These are phyloP conservation scores for Orbilia quercus DNA, from an alignment of 2,329 filamentous ascomycete genomes.

Conservation along the genomic window DNA sequence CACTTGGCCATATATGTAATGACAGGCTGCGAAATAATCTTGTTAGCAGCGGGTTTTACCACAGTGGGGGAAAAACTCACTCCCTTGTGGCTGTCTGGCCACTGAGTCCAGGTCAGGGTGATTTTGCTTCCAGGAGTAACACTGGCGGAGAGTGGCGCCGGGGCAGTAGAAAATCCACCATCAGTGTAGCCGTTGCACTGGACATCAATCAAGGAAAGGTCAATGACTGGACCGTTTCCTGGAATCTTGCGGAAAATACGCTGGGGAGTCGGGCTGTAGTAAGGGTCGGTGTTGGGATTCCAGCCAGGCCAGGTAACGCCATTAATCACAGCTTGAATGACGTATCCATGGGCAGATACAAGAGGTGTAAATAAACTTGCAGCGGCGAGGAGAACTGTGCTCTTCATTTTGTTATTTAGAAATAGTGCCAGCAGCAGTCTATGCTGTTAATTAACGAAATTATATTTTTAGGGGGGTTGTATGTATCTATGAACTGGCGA, in stretches of 20 bases:
- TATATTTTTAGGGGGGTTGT: not conserved
- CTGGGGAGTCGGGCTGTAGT: conserved; percentile 63
- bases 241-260: conserved; percentile 71
- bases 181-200: conserved; percentile 67
- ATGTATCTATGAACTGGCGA: conserved; percentile 11
- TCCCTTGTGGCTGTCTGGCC: conserved; percentile 63
- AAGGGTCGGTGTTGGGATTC: conserved; percentile 66
- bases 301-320: conserved; percentile 63
- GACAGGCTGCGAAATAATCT: conserved; percentile 64
- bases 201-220: conserved; percentile 68
- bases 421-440: conserved; percentile 7
- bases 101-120: conserved; percentile 69
- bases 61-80: conserved; percentile 46
- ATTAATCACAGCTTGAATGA: conserved; percentile 66
- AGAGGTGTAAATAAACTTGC: conserved; percentile 52
- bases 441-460: conserved; percentile 2
- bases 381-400: conserved; percentile 29
- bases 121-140: conserved; percentile 69
- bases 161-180: conserved; percentile 59
- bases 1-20: conserved; percentile 73
- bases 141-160: conserved; percentile 69
- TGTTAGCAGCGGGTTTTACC: conserved; percentile 61
- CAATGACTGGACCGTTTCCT: conserved; percentile 71
- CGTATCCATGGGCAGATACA: conserved; percentile 66
- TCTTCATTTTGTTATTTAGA: conserved; percentile 37